These are phyloP conservation scores for Cystoderma amianthinum DNA, from an alignment of 768 basidiomycete species.

Conservation along the genomic window DNA sequence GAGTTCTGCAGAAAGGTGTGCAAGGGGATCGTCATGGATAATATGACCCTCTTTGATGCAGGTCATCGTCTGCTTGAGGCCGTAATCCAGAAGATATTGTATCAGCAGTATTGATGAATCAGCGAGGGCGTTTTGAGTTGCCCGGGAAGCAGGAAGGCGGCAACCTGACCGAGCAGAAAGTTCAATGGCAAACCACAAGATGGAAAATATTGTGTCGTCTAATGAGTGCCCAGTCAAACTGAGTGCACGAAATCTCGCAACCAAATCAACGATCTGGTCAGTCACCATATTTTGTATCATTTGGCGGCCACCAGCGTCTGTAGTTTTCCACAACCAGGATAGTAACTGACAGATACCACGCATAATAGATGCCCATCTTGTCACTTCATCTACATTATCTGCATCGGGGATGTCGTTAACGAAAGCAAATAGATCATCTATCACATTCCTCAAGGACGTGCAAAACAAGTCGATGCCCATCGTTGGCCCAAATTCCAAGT, in stretches of 20 bases:
- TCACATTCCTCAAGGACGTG: constrained; percentile 35
- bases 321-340: constrained; percentile 34
- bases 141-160: constrained; percentile 11
- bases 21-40: constrained; percentile 27
- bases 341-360: constrained; percentile 35
- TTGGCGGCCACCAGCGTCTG: constrained; percentile 22
- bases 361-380: constrained; percentile 32
- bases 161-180: constrained; percentile 35
- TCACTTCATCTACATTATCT: constrained; percentile 17
- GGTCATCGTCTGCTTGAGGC: constrained; percentile 38
- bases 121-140: constrained; percentile 9
- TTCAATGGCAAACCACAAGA: constrained; percentile 65
- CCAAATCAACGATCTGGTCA: constrained; percentile 27
- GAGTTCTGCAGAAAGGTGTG: constrained; percentile 46
- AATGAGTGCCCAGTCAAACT: constrained; percentile 20
- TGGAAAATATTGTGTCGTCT: constrained; percentile 31
- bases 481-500: constrained; percentile 34
- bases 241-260: constrained; percentile 28
- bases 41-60: constrained; percentile 25
- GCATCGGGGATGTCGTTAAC: constrained; percentile 27
- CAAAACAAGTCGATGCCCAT: constrained; percentile 39
- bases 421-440: constrained; percentile 34
- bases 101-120: constrained; percentile 34
- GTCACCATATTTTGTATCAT: constrained; percentile 24
- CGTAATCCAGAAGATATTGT: constrained; percentile 43